Evolutionary conservation across 176 grass and related monocot genomes (phyloP), one percentile per base, ranked within the genome.

Genomic region (Carex littledalei): DNA sequence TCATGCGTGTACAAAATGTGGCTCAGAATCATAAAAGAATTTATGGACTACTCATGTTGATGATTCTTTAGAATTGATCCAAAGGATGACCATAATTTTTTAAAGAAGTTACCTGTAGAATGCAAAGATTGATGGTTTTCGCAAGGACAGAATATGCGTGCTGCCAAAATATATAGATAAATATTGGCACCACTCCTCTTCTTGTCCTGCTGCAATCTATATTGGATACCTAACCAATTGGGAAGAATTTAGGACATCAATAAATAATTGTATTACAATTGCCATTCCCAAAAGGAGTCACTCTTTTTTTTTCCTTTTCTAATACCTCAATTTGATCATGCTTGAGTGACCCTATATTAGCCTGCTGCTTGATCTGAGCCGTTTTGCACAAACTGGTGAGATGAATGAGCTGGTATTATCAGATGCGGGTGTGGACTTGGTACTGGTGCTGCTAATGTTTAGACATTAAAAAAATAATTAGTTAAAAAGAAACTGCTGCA

Each of bases 181-280:
- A 66, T 84, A 85, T 79, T 50, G 84, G 88, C 88, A 94, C 83
- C 83, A 93, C 84, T 85, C 87, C 83, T 93, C 80, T 91, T 90
- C 83, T 88, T 89, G 88, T 93, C 91, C 91, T 93, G 95, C 86
- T 94, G 93, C 91, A 93, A 93, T 86, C 89, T 91, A 94, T 90
- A 83, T 52, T 53, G 79, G 89, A 86, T 94, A 93, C 88, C 96
- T 94, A 85, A 62, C 29, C 88, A 43, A 56, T 66, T 88, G 45
- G 63, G 20, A 83, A 83, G 7, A 67, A 18, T 9, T 68, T 52
- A 55, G 15, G 24, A 45, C 18, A 78, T 32, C 74, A 78, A 52
- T 78, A 78, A 16, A 31, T 57, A 57, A 78, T 32, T 78, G 74
- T 18, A 22, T 31, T 18, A 15, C 0, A 56, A 56, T 56, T 57